Conservation (phyloP, 495 filamentous ascomycete genomes). For the Podospora sp. region DNA sequence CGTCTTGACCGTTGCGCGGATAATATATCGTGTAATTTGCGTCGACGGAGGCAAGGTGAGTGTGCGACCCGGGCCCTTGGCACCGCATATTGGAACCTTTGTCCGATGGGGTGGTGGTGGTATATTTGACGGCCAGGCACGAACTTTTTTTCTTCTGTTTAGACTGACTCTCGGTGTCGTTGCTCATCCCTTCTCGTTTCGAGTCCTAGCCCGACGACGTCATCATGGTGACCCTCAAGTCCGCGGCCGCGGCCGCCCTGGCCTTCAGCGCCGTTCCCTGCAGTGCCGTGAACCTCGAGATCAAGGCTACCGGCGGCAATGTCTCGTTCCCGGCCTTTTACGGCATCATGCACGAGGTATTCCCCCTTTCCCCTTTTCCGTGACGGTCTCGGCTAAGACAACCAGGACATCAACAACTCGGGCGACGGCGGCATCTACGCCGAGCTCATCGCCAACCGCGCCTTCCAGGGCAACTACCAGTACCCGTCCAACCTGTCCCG, state of each 20-base stretch:
- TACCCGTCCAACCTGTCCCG: slow-evolving; percentile 49
- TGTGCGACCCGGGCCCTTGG: neutral
- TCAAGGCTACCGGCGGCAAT: slow-evolving; percentile 42
- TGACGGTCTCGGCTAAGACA: slow-evolving; percentile 24
- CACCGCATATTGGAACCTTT: slow-evolving; percentile 3
- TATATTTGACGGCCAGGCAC: neutral
- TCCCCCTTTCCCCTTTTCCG: neutral
- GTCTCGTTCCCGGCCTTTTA: slow-evolving; percentile 40
- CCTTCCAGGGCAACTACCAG: slow-evolving; percentile 54
- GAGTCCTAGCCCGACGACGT: neutral
- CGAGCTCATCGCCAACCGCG: slow-evolving; percentile 71
- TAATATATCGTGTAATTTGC: neutral
- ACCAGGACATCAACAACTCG: slow-evolving; percentile 68
- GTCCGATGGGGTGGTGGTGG: neutral
- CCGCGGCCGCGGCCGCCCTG: slow-evolving; percentile 7
- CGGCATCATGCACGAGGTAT: slow-evolving; percentile 43
- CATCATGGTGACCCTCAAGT: slow-evolving; percentile 6
- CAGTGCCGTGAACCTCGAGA: slow-evolving; percentile 35
- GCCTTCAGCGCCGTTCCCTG: slow-evolving; percentile 7
- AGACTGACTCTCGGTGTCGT: no score
- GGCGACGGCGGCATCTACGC: slow-evolving; percentile 79
- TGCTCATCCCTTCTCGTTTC: neutral
- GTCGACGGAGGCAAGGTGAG: neutral
- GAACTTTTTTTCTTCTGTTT: neutral
- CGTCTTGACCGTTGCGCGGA: neutral